Conservation (phyloP, 139 green algal genomes). For the Yamagishiella unicocca region DNA sequence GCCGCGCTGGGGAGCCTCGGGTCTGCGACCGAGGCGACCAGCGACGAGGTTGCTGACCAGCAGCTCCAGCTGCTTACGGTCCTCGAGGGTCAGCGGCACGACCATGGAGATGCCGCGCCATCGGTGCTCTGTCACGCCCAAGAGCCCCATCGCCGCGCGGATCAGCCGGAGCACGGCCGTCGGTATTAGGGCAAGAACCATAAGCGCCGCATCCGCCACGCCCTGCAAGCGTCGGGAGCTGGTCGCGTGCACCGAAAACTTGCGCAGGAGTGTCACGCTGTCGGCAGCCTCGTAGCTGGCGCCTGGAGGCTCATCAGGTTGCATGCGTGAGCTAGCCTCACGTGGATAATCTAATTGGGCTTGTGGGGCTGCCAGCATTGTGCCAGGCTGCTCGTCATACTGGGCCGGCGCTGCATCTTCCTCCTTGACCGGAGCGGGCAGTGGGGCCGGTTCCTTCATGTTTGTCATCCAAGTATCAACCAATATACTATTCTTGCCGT, state of each 20-base stretch:
- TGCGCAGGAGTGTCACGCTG: slow-evolving; percentile 9
- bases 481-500: slow-evolving; percentile 4
- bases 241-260: slow-evolving; percentile 26
- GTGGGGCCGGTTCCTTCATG: neutral
- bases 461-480: slow-evolving; percentile 15
- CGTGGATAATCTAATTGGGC: neutral
- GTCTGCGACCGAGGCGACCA: neutral
- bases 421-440: neutral
- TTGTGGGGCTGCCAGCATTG: neutral
- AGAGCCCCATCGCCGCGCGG: slow-evolving; percentile 15
- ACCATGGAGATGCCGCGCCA: slow-evolving; percentile 53
- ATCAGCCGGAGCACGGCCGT: slow-evolving; percentile 20
- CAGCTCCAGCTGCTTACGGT: slow-evolving; percentile 33
- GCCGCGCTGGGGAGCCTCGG: slow-evolving; percentile 7
- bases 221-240: slow-evolving; percentile 11
- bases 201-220: neutral
- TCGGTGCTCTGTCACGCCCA: slow-evolving; percentile 54
- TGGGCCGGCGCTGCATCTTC: neutral
- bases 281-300: neutral
- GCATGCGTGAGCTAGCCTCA: neutral
- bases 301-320: neutral
- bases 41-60: slow-evolving; percentile 1
- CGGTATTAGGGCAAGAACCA: slow-evolving; percentile 12
- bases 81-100: slow-evolving; percentile 20
- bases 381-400: neutral